phyloP scores from a whole-genome alignment of 306 rosid genomes.

The Canavalia ensiformis region DNA sequence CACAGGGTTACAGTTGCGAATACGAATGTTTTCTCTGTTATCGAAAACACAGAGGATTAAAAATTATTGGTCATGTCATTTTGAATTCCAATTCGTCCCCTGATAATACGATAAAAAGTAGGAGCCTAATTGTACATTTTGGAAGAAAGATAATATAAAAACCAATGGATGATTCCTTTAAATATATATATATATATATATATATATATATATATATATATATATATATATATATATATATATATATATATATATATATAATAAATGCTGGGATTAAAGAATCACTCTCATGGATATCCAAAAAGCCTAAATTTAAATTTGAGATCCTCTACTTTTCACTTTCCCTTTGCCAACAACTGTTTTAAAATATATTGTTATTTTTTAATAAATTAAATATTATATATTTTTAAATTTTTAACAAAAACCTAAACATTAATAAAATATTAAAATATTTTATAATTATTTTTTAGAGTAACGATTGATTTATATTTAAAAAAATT shows the following conservation, averaged over 20 bases:
- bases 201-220: neutral
- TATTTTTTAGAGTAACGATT: no score
- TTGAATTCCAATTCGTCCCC: conserved; percentile 47
- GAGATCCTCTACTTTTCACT: neutral
- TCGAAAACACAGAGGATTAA: conserved; percentile 45
- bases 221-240: neutral
- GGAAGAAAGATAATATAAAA: conserved; percentile 33
- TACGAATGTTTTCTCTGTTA: conserved; percentile 47
- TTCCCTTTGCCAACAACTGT: no score
- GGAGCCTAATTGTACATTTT: conserved; percentile 36
- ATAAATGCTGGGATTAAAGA: neutral
- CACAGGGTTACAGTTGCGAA: conserved; percentile 21
- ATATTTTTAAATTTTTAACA: no score
- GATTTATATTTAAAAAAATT: no score
- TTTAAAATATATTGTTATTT: no score
- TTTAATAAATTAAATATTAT: no score
- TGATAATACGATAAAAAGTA: conserved; percentile 36
- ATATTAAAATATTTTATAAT: no score
- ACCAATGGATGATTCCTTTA: conserved; percentile 6
- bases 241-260: neutral
- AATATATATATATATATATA: neutral
- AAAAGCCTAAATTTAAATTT: neutral
- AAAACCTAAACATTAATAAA: no score
- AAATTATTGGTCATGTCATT: conserved; percentile 40
- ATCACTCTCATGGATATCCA: neutral